These are phyloP conservation scores for Penicillium olsonii DNA, from an alignment of 2,329 filamentous ascomycete species.

Conservation along the genomic window DNA sequence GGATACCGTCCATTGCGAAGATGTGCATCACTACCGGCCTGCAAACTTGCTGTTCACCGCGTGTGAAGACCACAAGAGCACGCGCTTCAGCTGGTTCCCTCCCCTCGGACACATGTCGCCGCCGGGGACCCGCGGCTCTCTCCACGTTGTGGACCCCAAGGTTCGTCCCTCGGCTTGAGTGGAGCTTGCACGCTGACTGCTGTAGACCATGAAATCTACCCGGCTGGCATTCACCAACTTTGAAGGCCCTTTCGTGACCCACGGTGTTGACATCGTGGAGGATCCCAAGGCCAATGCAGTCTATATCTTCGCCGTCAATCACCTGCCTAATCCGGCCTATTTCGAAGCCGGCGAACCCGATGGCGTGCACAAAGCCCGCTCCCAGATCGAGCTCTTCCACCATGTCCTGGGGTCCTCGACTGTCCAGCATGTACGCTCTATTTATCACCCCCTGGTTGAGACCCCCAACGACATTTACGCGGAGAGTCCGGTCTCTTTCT, in stretches of 20 bases:
- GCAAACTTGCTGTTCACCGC: conserved; percentile 58
- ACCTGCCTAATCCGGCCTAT: conserved; percentile 53
- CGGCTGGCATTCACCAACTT: conserved; percentile 56
- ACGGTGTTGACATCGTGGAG: conserved; percentile 62
- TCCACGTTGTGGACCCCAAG: conserved; percentile 56
- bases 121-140: conserved; percentile 27
- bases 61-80: conserved; percentile 50
- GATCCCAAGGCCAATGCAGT: conserved; percentile 52
- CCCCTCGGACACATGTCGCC: conserved; percentile 46
- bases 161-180: conserved; percentile 30
- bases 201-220: conserved; percentile 48
- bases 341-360: conserved; percentile 16
- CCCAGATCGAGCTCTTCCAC: conserved; percentile 61
- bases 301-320: conserved; percentile 64
- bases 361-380: conserved; percentile 46
- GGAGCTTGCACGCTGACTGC: background rate
- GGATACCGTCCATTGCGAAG: conserved; percentile 61
- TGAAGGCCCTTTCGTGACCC: conserved; percentile 56
- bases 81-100: conserved; percentile 57
- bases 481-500: conserved; percentile 50
- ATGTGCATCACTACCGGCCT: conserved; percentile 57
- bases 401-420: conserved; percentile 49
- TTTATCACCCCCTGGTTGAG: conserved; percentile 54
- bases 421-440: conserved; percentile 53
- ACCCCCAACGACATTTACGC: conserved; percentile 63